These are phyloP conservation scores for Aspergillus biplanus DNA, from an alignment of 495 filamentous ascomycete species.

Conservation along the genomic window DNA sequence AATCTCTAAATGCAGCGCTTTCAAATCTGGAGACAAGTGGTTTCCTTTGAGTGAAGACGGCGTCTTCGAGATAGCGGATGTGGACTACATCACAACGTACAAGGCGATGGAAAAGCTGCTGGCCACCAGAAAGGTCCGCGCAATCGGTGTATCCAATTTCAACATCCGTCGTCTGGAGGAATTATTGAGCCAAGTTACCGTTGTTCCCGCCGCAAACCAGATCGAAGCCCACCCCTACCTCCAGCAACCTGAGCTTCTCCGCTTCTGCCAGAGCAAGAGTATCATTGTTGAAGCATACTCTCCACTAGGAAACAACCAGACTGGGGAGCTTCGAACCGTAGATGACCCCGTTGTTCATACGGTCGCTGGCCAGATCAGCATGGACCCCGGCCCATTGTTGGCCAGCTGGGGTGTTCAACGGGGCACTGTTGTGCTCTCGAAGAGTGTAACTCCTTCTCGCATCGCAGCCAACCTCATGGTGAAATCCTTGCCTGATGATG, in stretches of 20 bases:
- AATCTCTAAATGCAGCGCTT: constrained; percentile 26
- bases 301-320: constrained; percentile 56
- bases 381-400: constrained; percentile 45
- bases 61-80: constrained; percentile 38
- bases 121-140: constrained; percentile 56
- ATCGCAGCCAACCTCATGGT: constrained; percentile 46
- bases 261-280: constrained; percentile 50
- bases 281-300: constrained; percentile 65
- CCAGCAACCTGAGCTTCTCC: constrained; percentile 52
- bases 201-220: constrained; percentile 60
- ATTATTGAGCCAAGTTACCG: constrained; percentile 36
- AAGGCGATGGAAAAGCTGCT: constrained; percentile 64
- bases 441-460: constrained; percentile 50
- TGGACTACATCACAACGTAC: constrained; percentile 64
- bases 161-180: constrained; percentile 48
- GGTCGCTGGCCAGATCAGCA: constrained; percentile 41
- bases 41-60: constrained; percentile 47
- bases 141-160: constrained; percentile 65
- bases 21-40: constrained; percentile 35
- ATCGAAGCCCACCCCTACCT: constrained; percentile 68
- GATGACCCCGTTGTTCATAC: constrained; percentile 37
- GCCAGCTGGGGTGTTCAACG: constrained; percentile 55
- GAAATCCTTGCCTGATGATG: constrained; percentile 35
- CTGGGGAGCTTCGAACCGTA: constrained; percentile 41
- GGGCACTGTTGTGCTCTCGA: constrained; percentile 52